phyloP scores from a whole-genome alignment of 495 filamentous ascomycete genomes.

The Podospora comata region DNA sequence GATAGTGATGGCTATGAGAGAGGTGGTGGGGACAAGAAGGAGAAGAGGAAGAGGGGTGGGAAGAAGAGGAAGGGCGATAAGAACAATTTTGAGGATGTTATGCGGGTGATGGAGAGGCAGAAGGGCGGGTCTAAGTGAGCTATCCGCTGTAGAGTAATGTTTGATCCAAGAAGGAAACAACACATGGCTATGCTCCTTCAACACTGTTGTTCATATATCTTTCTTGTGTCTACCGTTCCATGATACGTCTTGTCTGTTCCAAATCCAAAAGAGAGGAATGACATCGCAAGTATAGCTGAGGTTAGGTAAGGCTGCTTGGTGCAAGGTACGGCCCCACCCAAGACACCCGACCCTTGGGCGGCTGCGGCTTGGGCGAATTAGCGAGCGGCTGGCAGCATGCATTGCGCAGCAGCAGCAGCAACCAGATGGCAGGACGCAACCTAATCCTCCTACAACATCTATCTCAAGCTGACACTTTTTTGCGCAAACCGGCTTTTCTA shows the following conservation, averaged over 20 bases:
- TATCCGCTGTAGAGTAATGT: not conserved
- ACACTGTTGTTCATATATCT: no score
- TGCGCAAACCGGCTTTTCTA: not conserved
- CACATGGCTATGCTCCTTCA: no score
- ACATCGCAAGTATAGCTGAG: no score
- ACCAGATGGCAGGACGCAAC: not conserved
- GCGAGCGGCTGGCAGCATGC: not conserved
- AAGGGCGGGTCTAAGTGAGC: slow-evolving; percentile 18
- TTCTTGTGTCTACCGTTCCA: no score
- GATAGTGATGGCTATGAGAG: slow-evolving; percentile 50
- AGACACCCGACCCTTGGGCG: not conserved
- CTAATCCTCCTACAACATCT: not conserved
- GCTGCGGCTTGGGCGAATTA: not conserved
- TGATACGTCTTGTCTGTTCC: no score
- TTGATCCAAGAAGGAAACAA: not conserved
- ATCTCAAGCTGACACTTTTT: not conserved
- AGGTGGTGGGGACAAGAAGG: slow-evolving; percentile 47
- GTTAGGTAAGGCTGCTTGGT: not conserved
- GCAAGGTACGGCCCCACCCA: not conserved
- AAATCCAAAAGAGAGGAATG: no score
- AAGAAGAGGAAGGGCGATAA: slow-evolving; percentile 87
- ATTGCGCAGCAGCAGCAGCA: not conserved
- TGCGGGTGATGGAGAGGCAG: slow-evolving; percentile 73
- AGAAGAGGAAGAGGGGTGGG: slow-evolving; percentile 72
- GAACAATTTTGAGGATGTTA: slow-evolving; percentile 74